Evolutionary conservation across 2,329 filamentous ascomycete species (phyloP).

Genomic region (Aspergillus terreus): DNA sequence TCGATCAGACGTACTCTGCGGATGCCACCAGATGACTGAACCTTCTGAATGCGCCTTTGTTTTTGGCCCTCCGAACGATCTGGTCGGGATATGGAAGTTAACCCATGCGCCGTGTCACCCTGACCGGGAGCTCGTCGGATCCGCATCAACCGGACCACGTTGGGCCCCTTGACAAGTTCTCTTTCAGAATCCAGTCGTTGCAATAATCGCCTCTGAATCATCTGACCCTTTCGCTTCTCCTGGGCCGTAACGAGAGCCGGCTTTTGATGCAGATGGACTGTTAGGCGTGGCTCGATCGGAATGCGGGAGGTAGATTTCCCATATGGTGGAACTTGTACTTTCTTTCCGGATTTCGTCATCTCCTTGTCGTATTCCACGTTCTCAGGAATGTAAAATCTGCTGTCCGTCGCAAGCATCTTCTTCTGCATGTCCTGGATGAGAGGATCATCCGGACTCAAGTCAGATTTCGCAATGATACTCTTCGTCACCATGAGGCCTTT

Average conservation of each 20-base stretch:
- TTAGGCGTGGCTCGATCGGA: slow-evolving; percentile 31
- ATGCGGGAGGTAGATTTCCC: slow-evolving; percentile 15
- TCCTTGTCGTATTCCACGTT: slow-evolving; percentile 37
- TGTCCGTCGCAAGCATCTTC: slow-evolving; percentile 46
- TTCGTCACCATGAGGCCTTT: slow-evolving; percentile 49
- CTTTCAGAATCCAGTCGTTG: slow-evolving; percentile 16
- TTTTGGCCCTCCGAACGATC: not conserved
- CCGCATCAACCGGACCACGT: slow-evolving; percentile 26
- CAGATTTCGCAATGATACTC: slow-evolving; percentile 47
- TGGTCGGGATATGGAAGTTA: slow-evolving; percentile 28
- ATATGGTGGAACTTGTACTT: not conserved
- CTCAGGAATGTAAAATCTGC: slow-evolving; percentile 43
- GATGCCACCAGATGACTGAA: not conserved
- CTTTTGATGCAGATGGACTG: slow-evolving; percentile 35
- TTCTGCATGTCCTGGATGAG: slow-evolving; percentile 48
- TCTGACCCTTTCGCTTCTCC: slow-evolving; percentile 25
- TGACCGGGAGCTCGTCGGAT: slow-evolving; percentile 18
- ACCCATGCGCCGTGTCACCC: slow-evolving; percentile 12
- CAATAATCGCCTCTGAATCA: slow-evolving; percentile 23
- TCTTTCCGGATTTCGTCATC: slow-evolving; percentile 23
- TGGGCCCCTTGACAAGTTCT: slow-evolving; percentile 8
- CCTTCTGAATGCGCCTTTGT: slow-evolving; percentile 1
- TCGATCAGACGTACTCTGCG: slow-evolving; percentile 19
- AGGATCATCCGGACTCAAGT: slow-evolving; percentile 43
- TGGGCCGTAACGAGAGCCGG: slow-evolving; percentile 27